These are phyloP conservation scores for Parietaria judaica DNA, from an alignment of 306 rosid species.

Conservation along the genomic window DNA sequence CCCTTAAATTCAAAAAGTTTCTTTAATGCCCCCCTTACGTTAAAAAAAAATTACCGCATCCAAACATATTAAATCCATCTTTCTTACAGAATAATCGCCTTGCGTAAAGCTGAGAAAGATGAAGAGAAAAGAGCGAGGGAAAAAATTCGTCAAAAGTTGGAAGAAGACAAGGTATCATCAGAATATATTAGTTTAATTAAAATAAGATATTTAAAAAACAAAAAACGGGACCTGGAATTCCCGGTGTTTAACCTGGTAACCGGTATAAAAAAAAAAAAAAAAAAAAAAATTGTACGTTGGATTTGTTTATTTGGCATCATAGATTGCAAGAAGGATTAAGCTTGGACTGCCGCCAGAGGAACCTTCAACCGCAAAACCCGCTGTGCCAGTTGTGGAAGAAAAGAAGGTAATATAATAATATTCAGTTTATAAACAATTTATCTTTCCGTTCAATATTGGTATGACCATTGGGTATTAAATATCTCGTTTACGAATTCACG, in stretches of 20 bases:
- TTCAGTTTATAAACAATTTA: conserved; percentile 14
- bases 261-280: neutral
- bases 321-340: conserved; percentile 90
- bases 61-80: conserved; percentile 2
- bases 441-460: neutral
- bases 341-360: conserved; percentile 87
- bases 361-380: conserved; percentile 57
- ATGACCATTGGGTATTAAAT: conserved; percentile 2
- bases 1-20: too few relatives aligned
- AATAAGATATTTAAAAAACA: neutral
- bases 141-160: conserved; percentile 85
- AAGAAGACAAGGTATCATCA: conserved; percentile 76
- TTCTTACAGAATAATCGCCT: conserved; percentile 61
- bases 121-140: conserved; percentile 95
- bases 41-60: neutral
- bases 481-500: conserved; percentile 16
- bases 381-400: conserved; percentile 73
- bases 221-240: neutral
- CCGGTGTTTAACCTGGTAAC: neutral
- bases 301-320: conserved; percentile 17
- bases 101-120: conserved; percentile 94
- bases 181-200: neutral
- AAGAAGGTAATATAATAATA: conserved; percentile 44
- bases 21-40: neutral
- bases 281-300: too few relatives aligned